Evolutionary conservation across 495 filamentous ascomycete species (phyloP).

Genomic region (Hypoxylon crocopeplum): DNA sequence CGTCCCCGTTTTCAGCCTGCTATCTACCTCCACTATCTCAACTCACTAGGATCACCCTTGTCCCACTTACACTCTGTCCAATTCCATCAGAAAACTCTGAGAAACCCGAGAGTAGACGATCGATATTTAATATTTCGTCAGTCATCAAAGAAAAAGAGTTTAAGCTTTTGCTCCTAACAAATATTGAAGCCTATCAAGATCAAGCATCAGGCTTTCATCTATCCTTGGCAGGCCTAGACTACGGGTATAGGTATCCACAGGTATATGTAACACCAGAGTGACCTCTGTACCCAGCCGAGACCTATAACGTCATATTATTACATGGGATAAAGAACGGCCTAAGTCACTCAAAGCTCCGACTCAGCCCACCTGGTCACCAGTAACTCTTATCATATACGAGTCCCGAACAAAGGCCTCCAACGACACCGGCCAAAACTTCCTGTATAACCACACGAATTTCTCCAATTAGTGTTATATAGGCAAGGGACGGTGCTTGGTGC

Average conservation of each 20-base stretch:
- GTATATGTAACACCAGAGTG: not conserved
- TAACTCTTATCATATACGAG: too few species aligned
- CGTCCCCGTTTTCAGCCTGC: too few species aligned
- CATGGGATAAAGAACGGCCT: conserved; percentile 14
- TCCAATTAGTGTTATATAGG: conserved; percentile 12
- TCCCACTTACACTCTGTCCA: too few species aligned
- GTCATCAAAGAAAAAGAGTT: too few species aligned
- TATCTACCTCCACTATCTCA: too few species aligned
- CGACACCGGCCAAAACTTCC: not conserved
- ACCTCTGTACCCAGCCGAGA: conserved; percentile 5
- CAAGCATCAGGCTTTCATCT: not conserved
- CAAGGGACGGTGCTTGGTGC: conserved; percentile 2
- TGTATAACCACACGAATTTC: conserved; percentile 7
- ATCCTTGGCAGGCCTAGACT: conserved; percentile 1
- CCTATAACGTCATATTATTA: conserved; percentile 31
- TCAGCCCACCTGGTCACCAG: not conserved
- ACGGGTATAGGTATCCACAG: not conserved
- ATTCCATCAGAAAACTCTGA: not conserved
- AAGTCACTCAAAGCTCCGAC: conserved; percentile 18
- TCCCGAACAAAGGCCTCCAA: not conserved
- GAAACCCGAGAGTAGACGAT: not conserved
- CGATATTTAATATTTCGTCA: conserved; percentile 10
- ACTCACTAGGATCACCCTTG: too few species aligned
- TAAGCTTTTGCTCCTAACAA: too few species aligned
- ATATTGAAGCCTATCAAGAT: not conserved